Evolutionary conservation across 2,329 filamentous ascomycete species (phyloP).

Genomic region (Colletotrichum sp.): DNA sequence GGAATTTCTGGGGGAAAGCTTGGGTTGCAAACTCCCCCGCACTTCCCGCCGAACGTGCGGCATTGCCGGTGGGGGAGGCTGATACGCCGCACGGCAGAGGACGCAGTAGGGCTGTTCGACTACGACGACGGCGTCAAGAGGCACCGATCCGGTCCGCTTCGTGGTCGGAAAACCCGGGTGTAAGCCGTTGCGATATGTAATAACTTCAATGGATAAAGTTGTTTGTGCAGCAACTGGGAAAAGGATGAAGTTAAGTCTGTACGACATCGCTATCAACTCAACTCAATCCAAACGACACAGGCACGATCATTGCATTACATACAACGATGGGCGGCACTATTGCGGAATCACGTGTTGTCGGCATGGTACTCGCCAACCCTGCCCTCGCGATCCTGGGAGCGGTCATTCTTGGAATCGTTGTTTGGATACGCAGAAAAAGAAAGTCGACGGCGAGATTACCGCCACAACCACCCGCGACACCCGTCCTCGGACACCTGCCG

Average conservation of each 20-base stretch:
- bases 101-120: background rate
- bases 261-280: background rate
- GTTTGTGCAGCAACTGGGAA: background rate
- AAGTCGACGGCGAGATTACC: background rate
- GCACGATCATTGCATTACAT: background rate
- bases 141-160: background rate
- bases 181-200: background rate
- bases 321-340: accelerated
- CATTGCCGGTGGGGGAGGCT: background rate
- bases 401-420: background rate
- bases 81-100: background rate
- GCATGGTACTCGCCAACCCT: accelerated
- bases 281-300: background rate
- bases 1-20: background rate
- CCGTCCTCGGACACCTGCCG: background rate
- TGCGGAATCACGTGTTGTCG: background rate
- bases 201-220: background rate
- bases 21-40: background rate
- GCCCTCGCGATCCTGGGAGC: background rate
- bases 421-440: background rate
- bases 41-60: background rate
- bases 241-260: background rate
- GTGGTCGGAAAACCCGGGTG: background rate
- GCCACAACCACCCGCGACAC: background rate
- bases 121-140: background rate